Evolutionary conservation across 2,329 filamentous ascomycete species (phyloP).

Genomic region (Alternaria sp.): DNA sequence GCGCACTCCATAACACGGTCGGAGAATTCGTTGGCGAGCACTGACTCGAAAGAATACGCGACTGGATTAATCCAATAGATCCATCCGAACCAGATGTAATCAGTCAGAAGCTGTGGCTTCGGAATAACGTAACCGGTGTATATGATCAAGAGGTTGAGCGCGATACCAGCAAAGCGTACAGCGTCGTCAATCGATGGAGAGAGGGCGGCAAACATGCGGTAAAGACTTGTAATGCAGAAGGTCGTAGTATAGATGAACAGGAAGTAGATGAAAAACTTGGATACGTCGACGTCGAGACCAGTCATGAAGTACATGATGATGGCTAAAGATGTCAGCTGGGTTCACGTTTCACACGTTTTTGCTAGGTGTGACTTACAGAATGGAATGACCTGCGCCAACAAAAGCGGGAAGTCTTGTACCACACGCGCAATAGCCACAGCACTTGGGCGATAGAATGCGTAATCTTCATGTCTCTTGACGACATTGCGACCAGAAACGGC

Average conservation of each 20-base stretch:
- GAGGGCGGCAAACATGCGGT: slow-evolving; percentile 71
- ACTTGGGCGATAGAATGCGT: slow-evolving; percentile 74
- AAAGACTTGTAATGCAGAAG: slow-evolving; percentile 69
- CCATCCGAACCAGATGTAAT: slow-evolving; percentile 71
- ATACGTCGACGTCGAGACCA: slow-evolving; percentile 64
- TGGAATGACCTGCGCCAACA: slow-evolving; percentile 65
- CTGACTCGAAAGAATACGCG: slow-evolving; percentile 71
- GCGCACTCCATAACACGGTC: slow-evolving; percentile 66
- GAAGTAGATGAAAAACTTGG: slow-evolving; percentile 72
- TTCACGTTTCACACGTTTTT: neutral
- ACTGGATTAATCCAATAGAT: slow-evolving; percentile 58
- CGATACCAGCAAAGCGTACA: slow-evolving; percentile 69
- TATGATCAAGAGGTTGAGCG: slow-evolving; percentile 68
- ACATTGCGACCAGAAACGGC: slow-evolving; percentile 76
- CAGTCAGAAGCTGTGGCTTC: slow-evolving; percentile 64
- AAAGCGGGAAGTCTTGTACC: slow-evolving; percentile 68
- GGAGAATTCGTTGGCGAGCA: slow-evolving; percentile 72
- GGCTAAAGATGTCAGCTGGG: slow-evolving; percentile 24
- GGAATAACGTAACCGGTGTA: slow-evolving; percentile 75
- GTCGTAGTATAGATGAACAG: slow-evolving; percentile 71
- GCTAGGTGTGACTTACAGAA: slow-evolving; percentile 52
- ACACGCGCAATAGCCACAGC: slow-evolving; percentile 70
- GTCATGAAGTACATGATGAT: slow-evolving; percentile 73
- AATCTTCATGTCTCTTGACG: slow-evolving; percentile 72
- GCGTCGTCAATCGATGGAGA: slow-evolving; percentile 72